Evolutionary conservation across 495 filamentous ascomycete species (phyloP).

Genomic region (Trichoderma reesei): DNA sequence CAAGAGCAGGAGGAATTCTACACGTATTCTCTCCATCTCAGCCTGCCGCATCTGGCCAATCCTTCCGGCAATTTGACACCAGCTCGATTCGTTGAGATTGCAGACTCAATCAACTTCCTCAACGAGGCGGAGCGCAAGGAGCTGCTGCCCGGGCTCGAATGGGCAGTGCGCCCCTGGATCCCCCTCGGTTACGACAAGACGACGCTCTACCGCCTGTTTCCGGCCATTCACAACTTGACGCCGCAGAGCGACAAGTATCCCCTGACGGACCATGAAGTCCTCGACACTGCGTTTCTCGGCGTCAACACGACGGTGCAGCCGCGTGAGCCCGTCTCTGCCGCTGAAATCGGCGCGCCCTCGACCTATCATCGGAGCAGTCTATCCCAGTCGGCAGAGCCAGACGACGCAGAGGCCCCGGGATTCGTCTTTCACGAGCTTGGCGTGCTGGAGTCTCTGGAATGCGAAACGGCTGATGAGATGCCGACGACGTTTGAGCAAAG

Average conservation of each 20-base stretch:
- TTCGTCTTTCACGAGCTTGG: constrained; percentile 4
- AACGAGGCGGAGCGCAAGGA: not conserved
- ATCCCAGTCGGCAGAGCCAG: not conserved
- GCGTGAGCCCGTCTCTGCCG: not conserved
- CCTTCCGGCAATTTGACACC: not conserved
- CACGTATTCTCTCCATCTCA: not conserved
- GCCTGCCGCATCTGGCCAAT: not conserved
- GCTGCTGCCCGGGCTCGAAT: not conserved
- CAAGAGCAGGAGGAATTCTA: not conserved
- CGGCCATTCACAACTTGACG: not conserved
- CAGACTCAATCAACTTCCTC: not conserved
- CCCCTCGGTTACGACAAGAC: not conserved
- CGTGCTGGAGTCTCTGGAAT: not conserved
- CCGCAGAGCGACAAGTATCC: not conserved
- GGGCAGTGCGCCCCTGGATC: not conserved
- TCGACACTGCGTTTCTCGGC: not conserved
- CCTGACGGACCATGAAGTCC: not conserved
- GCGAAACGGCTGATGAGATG: not conserved
- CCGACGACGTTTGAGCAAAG: not conserved
- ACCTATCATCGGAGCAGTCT: not conserved
- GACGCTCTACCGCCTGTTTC: not conserved
- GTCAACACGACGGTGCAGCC: not conserved
- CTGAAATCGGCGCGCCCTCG: not conserved
- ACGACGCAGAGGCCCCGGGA: not conserved
- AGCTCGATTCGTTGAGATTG: not conserved